phyloP scores from a whole-genome alignment of 768 basidiomycete genomes.

The Russula lepida region DNA sequence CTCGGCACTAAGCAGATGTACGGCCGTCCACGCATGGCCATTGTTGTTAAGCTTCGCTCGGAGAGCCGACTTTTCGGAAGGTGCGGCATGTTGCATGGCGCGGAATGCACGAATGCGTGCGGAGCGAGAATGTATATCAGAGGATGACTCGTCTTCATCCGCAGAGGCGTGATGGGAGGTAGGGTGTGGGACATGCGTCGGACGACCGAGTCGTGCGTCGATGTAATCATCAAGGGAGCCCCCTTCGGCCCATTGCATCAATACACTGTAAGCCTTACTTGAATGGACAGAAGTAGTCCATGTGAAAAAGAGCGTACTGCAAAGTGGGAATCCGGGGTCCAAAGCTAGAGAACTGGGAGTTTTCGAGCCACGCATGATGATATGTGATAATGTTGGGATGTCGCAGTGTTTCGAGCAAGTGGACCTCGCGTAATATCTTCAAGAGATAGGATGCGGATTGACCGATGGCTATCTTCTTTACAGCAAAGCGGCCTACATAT shows the following conservation, averaged over 20 bases:
- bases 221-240: slow-evolving; percentile 85
- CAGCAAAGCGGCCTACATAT: slow-evolving; percentile 68
- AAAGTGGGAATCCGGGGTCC: slow-evolving; percentile 83
- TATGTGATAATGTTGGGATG: slow-evolving; percentile 95
- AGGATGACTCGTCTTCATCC: slow-evolving; percentile 21
- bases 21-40: slow-evolving; percentile 50
- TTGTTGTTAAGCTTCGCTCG: slow-evolving; percentile 39
- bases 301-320: slow-evolving; percentile 45
- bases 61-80: slow-evolving; percentile 55
- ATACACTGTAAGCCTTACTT: slow-evolving; percentile 40
- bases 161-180: slow-evolving; percentile 39
- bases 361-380: slow-evolving; percentile 92
- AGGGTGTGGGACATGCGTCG: slow-evolving; percentile 21
- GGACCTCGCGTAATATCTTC: slow-evolving; percentile 77
- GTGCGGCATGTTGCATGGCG: slow-evolving; percentile 54
- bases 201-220: slow-evolving; percentile 63
- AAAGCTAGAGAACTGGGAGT: slow-evolving; percentile 76
- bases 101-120: slow-evolving; percentile 73
- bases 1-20: slow-evolving; percentile 78
- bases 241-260: slow-evolving; percentile 93
- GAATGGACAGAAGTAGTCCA: neutral
- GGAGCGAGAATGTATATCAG: slow-evolving; percentile 41
- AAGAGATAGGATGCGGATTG: slow-evolving; percentile 81
- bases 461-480: slow-evolving; percentile 95
- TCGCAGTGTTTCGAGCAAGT: slow-evolving; percentile 74